phyloP scores from a whole-genome alignment of 2,329 filamentous ascomycete genomes.

The Zymoseptoria ardabiliae region DNA sequence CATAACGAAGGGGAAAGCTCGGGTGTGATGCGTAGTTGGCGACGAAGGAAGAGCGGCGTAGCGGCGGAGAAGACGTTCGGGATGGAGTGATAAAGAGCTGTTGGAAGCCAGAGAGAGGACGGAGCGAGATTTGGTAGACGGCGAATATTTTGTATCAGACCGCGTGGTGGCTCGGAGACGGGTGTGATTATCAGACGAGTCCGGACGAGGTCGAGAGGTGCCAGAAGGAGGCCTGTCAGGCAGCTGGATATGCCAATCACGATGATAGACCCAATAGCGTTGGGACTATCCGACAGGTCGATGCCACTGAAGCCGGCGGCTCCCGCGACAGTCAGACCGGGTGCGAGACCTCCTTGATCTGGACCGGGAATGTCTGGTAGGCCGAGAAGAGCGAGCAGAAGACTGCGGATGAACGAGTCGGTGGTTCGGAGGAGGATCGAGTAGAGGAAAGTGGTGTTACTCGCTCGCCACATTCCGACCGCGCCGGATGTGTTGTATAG shows the following conservation, averaged over 20 bases:
- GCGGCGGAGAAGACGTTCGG: slow-evolving; percentile 77
- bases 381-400: slow-evolving; percentile 84
- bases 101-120: slow-evolving; percentile 62
- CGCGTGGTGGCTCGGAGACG: slow-evolving; percentile 64
- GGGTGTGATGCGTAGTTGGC: slow-evolving; percentile 76
- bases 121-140: slow-evolving; percentile 67
- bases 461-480: slow-evolving; percentile 89
- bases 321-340: slow-evolving; percentile 43
- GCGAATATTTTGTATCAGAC: slow-evolving; percentile 70
- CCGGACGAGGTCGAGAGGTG: slow-evolving; percentile 82
- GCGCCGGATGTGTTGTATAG: slow-evolving; percentile 84
- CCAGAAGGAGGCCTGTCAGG: slow-evolving; percentile 69
- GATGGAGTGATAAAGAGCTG: slow-evolving; percentile 81
- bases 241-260: slow-evolving; percentile 61
- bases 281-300: slow-evolving; percentile 74
- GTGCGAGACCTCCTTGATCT: slow-evolving; percentile 58
- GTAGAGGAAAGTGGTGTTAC: slow-evolving; percentile 89
- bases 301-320: slow-evolving; percentile 47
- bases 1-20: slow-evolving; percentile 74
- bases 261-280: slow-evolving; percentile 71
- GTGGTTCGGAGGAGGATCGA: slow-evolving; percentile 76
- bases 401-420: slow-evolving; percentile 84
- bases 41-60: slow-evolving; percentile 75
- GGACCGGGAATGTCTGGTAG: slow-evolving; percentile 77
- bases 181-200: slow-evolving; percentile 75